Base-by-base conservation (phyloP, 116 monocot species). In the Dioscorea cayenensis region DNA sequence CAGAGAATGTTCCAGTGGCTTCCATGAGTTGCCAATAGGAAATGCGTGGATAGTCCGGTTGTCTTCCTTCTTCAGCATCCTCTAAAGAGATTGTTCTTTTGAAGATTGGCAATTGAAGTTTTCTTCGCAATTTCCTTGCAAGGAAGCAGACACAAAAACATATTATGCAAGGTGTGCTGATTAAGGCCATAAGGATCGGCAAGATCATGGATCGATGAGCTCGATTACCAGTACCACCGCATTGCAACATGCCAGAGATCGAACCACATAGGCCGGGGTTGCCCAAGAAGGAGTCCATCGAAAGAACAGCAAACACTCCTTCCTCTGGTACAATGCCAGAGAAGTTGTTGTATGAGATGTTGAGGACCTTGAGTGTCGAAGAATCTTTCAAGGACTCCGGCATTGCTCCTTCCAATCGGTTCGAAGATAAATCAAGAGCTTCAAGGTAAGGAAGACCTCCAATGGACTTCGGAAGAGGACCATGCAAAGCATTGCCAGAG, bases 301-400 rank as follows among this genome's bases (percentile, higher is more conserved):
- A 60, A 1, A 91, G 79, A 3, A 77, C 77, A 1, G 77, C 32
- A 50, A 91, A 89, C 3, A 80, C 68, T 9, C 95, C 95, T 9
- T 66, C 63, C 11, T 17, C 69, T 0, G 83, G 84, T 19, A 95
- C 63, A 17, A 29, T 49, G 1, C 95, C 95, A 14, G 86, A 74
- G 70, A 95, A 82, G 28, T 81, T 78, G 77, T 95, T 95, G 79
- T 81, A 87, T 19, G 95, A 95, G 36, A 91, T 25, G 77, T 95
- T 91, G 35, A 91, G 71, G 6, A 59, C 37, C 23, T 76, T 77
- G 38, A 95, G 81, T 28, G 76, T 62, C 3, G 75, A 49, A 32
- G 91, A 91, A 0, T 71, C 71, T 51, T 80, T 74, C 43, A 95
- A 11, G 21, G 92, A 84, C 37, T 73, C 55, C 2, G 95, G 95